Evolutionary conservation across 345 rosid species (phyloP).

Genomic region (Erysimum cheiranthoides): DNA sequence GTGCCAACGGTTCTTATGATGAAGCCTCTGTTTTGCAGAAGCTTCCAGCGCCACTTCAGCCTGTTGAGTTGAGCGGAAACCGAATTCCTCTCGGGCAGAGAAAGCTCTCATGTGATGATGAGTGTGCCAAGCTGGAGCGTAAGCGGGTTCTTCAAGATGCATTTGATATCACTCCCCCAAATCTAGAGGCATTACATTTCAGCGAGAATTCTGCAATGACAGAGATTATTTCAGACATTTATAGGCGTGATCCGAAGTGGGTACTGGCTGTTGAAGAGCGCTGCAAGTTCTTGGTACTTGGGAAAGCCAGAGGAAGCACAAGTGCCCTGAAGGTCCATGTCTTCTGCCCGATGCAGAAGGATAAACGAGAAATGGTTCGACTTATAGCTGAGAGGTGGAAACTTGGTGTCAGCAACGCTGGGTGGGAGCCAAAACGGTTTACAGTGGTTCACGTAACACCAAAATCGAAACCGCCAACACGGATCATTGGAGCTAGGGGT

Average conservation of each 20-base stretch:
- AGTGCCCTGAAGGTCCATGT: constrained; percentile 79
- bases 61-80: constrained; percentile 62
- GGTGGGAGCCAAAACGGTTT: constrained; percentile 97
- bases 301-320: constrained; percentile 68
- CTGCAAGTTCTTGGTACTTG: constrained; percentile 86
- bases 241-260: constrained; percentile 96
- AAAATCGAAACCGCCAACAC: constrained; percentile 82
- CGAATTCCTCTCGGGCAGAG: constrained; percentile 83
- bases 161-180: constrained; percentile 76
- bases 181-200: constrained; percentile 86
- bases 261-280: constrained; percentile 92
- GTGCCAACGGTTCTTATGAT: constrained; percentile 45
- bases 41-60: constrained; percentile 76
- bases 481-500: constrained; percentile 69
- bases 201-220: constrained; percentile 75
- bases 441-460: constrained; percentile 73
- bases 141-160: constrained; percentile 93
- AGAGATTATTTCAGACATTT: constrained; percentile 76
- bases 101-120: constrained; percentile 87
- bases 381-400: constrained; percentile 97
- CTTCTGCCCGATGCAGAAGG: constrained; percentile 90
- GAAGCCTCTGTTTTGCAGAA: constrained; percentile 74
- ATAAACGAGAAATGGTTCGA: constrained; percentile 85
- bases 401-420: constrained; percentile 73
- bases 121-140: constrained; percentile 90